A percentile compares a stretch with the other conserved stretches of the same genome.
These are phyloP conservation scores for Avena sativa DNA, from an alignment of 176 grass and related monocot genomes.

Conservation along the genomic window DNA sequence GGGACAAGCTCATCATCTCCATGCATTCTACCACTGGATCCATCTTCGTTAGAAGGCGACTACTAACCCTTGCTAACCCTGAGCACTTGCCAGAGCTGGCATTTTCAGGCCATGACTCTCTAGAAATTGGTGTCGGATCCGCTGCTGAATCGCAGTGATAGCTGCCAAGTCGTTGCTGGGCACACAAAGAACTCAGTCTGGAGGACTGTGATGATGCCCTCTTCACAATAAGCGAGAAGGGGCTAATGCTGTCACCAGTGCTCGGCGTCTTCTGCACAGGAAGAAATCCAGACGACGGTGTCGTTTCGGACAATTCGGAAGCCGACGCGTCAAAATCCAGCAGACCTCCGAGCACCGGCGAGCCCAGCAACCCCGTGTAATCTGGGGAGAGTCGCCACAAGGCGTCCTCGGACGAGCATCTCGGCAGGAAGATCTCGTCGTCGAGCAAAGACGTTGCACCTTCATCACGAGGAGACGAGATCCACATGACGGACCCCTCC, in stretches of 20 bases:
- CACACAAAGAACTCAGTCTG: conserved; percentile 44
- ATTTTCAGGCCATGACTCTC: conserved; percentile 37
- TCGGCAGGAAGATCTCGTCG: conserved; percentile 57
- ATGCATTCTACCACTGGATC: conserved; percentile 60
- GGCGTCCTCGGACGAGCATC: conserved; percentile 50
- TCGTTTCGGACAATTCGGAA: conserved; percentile 49
- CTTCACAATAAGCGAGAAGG: conserved; percentile 96
- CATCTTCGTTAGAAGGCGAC: conserved; percentile 39
- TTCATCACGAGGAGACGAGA: conserved; percentile 47
- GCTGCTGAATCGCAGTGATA: background rate
- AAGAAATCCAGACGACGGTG: conserved; percentile 55
- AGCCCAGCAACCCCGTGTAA: conserved; percentile 48
- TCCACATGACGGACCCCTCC: conserved; percentile 66
- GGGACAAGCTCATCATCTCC: conserved; percentile 60
- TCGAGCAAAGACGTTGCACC: conserved; percentile 19
- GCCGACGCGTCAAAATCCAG: conserved; percentile 39
- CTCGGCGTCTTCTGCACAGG: conserved; percentile 67
- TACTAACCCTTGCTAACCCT: conserved; percentile 34
- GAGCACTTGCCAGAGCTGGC: conserved; percentile 21
- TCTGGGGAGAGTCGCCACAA: conserved; percentile 56
- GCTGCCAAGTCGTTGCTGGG: conserved; percentile 46
- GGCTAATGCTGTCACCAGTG: conserved; percentile 76
- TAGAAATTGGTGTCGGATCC: conserved; percentile 28
- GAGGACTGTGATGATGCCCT: conserved; percentile 76
- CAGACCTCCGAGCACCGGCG: conserved; percentile 45